Evolutionary conservation across 2,329 filamentous ascomycete species (phyloP).

Genomic region (Fusarium phyllophilum): DNA sequence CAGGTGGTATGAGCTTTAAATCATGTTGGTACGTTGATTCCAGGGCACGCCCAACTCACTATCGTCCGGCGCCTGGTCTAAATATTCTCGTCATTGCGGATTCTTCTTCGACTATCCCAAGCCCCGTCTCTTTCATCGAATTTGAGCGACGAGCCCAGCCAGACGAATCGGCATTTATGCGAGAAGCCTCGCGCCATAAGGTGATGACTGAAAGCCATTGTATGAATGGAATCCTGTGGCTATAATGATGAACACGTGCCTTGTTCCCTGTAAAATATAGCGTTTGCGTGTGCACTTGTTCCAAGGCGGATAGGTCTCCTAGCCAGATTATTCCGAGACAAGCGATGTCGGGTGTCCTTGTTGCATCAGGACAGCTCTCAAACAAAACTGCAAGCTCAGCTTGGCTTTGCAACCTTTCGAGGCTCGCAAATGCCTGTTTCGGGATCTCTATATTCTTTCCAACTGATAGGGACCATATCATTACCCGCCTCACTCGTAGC

Average conservation of each 20-base stretch:
- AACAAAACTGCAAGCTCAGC: conserved; percentile 60
- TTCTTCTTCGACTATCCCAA: conserved; percentile 9
- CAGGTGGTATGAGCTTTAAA: neutral
- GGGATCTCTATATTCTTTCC: conserved; percentile 92
- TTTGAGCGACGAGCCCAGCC: conserved; percentile 2
- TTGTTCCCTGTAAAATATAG: neutral
- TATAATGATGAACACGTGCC: neutral
- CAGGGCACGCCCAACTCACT: neutral
- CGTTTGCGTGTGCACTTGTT: neutral
- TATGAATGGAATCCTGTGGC: conserved; percentile 13
- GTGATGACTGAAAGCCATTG: neutral
- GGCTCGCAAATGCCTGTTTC: conserved; percentile 79
- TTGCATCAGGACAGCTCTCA: conserved; percentile 31
- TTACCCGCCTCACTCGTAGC: conserved; percentile 88
- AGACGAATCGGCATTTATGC: conserved; percentile 1
- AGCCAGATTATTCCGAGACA: conserved; percentile 26
- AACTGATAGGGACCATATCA: conserved; percentile 91
- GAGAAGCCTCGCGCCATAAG: conserved; percentile 23
- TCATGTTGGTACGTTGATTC: neutral
- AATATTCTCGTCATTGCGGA: neutral
- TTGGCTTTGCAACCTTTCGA: conserved; percentile 94
- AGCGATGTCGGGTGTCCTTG: conserved; percentile 7
- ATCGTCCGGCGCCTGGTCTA: neutral
- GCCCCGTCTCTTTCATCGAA: conserved; percentile 3
- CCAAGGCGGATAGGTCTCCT: neutral